Evolutionary conservation across 192 early-diverging fungal species (phyloP).

Genomic region (Dispira simplex): DNA sequence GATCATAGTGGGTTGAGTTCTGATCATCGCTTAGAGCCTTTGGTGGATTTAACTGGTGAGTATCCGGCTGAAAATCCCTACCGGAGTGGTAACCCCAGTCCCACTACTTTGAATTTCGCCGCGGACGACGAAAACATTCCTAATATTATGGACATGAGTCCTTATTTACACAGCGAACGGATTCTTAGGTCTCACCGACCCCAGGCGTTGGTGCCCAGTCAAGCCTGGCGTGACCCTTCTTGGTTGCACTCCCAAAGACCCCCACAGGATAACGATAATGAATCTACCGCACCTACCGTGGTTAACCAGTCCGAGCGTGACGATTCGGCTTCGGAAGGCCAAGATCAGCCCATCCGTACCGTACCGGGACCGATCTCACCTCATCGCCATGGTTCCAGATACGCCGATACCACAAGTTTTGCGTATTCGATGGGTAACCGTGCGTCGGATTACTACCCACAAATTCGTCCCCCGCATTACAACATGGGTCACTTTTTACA

Average conservation of each 20-base stretch:
- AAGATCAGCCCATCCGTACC: background rate
- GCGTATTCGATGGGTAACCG: background rate
- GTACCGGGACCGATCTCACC: no score
- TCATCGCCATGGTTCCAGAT: no score
- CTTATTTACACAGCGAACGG: constrained; percentile 1
- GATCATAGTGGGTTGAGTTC: background rate
- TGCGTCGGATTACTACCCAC: background rate
- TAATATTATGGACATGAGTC: constrained; percentile 5
- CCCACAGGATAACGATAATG: background rate
- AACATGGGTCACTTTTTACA: background rate
- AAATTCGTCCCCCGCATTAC: background rate
- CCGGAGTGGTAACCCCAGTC: no score
- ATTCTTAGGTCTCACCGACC: background rate
- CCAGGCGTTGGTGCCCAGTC: background rate
- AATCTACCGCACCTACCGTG: constrained; percentile 3
- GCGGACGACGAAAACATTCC: background rate
- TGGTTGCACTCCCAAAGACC: background rate
- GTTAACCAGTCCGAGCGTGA: background rate
- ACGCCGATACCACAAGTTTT: no score
- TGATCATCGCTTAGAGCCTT: background rate
- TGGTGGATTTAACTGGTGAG: no score
- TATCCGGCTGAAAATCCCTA: no score
- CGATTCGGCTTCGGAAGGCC: background rate
- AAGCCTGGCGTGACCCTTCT: background rate
- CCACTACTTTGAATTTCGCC: no score